Base-by-base conservation (phyloP, 148 eudicot species). In the Suaeda aralocaspica region DNA sequence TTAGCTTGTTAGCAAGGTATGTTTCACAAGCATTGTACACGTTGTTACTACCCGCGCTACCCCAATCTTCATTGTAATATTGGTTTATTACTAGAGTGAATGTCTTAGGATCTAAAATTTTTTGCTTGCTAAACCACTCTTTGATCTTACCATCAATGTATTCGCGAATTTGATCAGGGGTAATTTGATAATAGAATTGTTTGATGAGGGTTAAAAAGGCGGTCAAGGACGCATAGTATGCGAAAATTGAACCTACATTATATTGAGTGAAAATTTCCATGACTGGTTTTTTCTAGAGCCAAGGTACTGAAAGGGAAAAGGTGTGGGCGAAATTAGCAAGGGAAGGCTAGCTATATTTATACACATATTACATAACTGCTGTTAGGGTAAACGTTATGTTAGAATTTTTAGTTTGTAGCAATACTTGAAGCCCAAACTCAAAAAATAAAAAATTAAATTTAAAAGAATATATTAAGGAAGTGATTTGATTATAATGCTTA, bases 1-100 rank as follows among this genome's bases (percentile, higher is more conserved):
- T 55, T 28, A 71, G 59, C 48, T 60, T 71, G 58, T 33, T 14
- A 5, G 66, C 3, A 19, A 71, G 67, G 45, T 60, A 60, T 9
- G 9, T 15, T 33, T 60, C 56, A 44, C 67, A 71, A 33, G 74
- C 74, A 1, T 49, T 2, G 45, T 46, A 71, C 22, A 71, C 34
- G 3, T 4, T 19, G 65, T 71, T 72, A 14, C 0, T 52, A n/a
- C n/a, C n/a, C n/a, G n/a, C n/a, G n/a, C n/a, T n/a, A n/a, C n/a
- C n/a, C 14, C 8, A 5, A 5, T 18, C 0, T 1, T 59, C 36
- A 1, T 31, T 18, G 63, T 29, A 59, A 16, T 15, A 14, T 16
- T 59, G 21, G 28, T 5, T 7, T 6, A 59, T 31, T 6, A 15
- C 41, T 30, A 59, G 39, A 2, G 63, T 59, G 6, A 59, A 59